Conservation (phyloP, 2,329 filamentous ascomycete genomes). For the Cryphonectria carpinicola region DNA sequence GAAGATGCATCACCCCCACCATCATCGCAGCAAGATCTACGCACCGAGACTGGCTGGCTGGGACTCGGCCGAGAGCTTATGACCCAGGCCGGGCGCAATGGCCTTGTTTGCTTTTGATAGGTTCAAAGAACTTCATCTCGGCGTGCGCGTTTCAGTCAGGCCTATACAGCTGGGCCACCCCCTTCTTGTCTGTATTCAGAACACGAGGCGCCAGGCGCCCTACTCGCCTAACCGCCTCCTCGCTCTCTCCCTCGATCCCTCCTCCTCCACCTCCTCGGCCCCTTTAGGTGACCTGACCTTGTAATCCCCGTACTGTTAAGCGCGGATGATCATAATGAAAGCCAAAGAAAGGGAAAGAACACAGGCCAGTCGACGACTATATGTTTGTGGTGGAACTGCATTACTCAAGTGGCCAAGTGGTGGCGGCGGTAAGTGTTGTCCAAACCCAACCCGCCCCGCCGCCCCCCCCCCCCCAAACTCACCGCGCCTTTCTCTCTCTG, state of each 20-base stretch:
- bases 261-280: neutral
- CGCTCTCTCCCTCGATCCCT: neutral
- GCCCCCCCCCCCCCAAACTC: too few species aligned
- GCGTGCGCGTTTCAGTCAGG: neutral
- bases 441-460: neutral
- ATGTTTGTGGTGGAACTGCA: neutral
- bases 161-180: neutral
- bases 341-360: neutral
- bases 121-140: neutral
- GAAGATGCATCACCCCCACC: neutral
- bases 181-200: neutral
- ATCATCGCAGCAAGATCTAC: too few species aligned
- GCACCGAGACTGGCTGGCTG: too few species aligned
- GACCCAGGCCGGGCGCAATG: neutral
- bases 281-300: neutral
- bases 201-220: neutral
- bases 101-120: neutral
- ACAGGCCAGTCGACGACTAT: neutral
- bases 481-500: too few species aligned
- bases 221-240: neutral
- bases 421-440: neutral
- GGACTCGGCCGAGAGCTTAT: neutral
- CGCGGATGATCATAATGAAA: neutral
- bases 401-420: neutral
- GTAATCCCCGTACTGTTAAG: neutral